Evolutionary conservation across 495 filamentous ascomycete species (phyloP).

Genomic region (Neurospora sp.): DNA sequence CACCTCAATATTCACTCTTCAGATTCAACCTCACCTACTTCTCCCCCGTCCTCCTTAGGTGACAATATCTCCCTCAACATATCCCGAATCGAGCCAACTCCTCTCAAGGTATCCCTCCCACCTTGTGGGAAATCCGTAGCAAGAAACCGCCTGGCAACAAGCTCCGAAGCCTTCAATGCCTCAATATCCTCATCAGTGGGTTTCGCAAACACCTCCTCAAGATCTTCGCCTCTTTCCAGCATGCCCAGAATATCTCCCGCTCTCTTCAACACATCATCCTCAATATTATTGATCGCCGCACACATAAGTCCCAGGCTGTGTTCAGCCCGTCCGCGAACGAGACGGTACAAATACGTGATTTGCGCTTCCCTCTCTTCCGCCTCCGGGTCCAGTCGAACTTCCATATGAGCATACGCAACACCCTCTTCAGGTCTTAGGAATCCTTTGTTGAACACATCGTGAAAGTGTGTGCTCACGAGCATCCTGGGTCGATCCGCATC

Average conservation of each 20-base stretch:
- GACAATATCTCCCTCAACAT: background rate
- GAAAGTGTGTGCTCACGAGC: slow-evolving; percentile 83
- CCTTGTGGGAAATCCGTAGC: background rate
- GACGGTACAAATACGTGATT: slow-evolving; percentile 82
- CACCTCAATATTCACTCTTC: background rate
- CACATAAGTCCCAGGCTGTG: slow-evolving; percentile 81
- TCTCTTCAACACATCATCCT: slow-evolving; percentile 56
- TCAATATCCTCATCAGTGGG: slow-evolving; percentile 8
- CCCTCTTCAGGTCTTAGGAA: slow-evolving; percentile 49
- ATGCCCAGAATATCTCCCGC: slow-evolving; percentile 67
- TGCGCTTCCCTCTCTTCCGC: slow-evolving; percentile 55
- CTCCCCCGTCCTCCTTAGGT: background rate
- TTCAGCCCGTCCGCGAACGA: slow-evolving; percentile 55
- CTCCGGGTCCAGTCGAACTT: slow-evolving; percentile 59
- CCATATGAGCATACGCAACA: slow-evolving; percentile 75
- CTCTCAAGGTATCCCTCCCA: background rate
- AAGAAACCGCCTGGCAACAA: slow-evolving; percentile 12
- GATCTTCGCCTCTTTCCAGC: slow-evolving; percentile 45
- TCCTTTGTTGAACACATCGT: slow-evolving; percentile 78
- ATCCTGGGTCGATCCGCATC: slow-evolving; percentile 65
- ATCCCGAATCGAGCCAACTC: background rate
- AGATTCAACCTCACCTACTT: background rate
- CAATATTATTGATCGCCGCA: slow-evolving; percentile 75
- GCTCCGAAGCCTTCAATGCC: slow-evolving; percentile 6
- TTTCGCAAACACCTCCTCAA: slow-evolving; percentile 8